phyloP scores from a whole-genome alignment of 768 basidiomycete species.

The Floccularia luteovirens region DNA sequence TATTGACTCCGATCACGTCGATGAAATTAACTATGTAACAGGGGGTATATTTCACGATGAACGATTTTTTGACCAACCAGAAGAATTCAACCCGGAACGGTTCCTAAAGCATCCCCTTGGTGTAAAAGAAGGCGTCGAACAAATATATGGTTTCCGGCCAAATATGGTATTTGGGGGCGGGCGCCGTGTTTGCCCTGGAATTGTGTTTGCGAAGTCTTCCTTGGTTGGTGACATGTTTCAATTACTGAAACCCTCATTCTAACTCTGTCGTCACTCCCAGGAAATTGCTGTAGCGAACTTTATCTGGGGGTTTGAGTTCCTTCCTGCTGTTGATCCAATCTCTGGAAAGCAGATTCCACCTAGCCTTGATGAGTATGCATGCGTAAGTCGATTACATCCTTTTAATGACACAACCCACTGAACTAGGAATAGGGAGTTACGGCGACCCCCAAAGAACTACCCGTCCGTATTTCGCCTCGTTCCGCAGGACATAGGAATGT shows the following conservation, averaged over 20 bases:
- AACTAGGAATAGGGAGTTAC: constrained; percentile 6
- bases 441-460: constrained; percentile 6
- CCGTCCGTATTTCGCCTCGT: constrained; percentile 7
- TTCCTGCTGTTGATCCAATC: constrained; percentile 7
- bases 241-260: not conserved
- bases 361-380: constrained; percentile 5
- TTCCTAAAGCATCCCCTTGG: constrained; percentile 13
- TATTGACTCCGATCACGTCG: not conserved
- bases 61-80: constrained; percentile 13
- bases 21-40: not conserved
- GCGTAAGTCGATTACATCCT: constrained; percentile 1
- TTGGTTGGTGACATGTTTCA: constrained; percentile 3
- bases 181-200: constrained; percentile 16
- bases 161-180: constrained; percentile 13
- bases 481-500: constrained; percentile 7
- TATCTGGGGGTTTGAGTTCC: constrained; percentile 17
- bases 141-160: constrained; percentile 10
- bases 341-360: constrained; percentile 8
- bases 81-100: constrained; percentile 15
- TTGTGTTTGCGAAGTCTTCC: constrained; percentile 12
- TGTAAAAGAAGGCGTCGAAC: constrained; percentile 9
- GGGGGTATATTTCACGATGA: constrained; percentile 18
- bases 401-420: not conserved
- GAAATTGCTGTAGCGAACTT: constrained; percentile 11
- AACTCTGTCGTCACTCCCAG: not conserved